Conservation (phyloP, 345 rosid species). For the Turritis glabra region DNA sequence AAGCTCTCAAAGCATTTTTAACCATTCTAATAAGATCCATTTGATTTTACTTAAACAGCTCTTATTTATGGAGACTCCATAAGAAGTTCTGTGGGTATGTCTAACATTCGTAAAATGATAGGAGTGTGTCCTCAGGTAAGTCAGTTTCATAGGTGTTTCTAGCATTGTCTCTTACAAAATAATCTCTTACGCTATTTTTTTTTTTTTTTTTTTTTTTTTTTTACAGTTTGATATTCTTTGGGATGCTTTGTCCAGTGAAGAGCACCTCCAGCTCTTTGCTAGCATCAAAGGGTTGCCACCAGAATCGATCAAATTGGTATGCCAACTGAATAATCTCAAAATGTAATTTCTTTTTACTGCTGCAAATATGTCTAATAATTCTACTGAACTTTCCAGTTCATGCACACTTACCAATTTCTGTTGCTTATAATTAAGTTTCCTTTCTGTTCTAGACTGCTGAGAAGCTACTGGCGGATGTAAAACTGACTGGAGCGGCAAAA, state of each 20-base stretch:
- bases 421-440: neutral
- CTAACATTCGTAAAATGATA: constrained; percentile 68
- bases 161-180: neutral
- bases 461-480: constrained; percentile 69
- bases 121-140: constrained; percentile 96
- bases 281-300: constrained; percentile 77
- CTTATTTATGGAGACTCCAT: constrained; percentile 71
- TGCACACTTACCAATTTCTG: neutral
- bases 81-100: constrained; percentile 80
- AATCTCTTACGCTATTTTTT: neutral
- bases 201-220: neutral
- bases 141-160: neutral
- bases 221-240: constrained; percentile 86
- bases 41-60: constrained; percentile 48
- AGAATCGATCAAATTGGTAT: constrained; percentile 58
- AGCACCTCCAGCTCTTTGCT: constrained; percentile 83
- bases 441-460: constrained; percentile 41
- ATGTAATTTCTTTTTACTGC: neutral
- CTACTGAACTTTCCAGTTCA: neutral
- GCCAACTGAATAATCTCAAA: neutral
- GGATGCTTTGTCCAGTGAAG: constrained; percentile 83
- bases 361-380: neutral
- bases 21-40: constrained; percentile 3
- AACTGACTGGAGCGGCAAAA: constrained; percentile 58
- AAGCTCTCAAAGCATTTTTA: neutral